Percentiles rank a stretch among this genome's conserved stretches.
Conservation (phyloP, 305 asterid genomes). For the Fraxinus ornus region DNA sequence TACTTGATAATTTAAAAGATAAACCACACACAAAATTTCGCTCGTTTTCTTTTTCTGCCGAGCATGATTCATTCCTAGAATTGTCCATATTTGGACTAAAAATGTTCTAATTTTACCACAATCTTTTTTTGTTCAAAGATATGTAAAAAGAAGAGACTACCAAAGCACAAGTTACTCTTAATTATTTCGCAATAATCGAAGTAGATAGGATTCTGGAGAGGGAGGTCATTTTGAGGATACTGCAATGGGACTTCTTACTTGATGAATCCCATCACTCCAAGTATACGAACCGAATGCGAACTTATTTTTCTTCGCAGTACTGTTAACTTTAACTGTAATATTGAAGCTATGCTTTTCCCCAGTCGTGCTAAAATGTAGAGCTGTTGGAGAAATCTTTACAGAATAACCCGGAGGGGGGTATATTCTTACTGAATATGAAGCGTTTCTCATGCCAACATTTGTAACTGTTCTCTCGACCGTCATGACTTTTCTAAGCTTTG, state of each 20-base stretch:
- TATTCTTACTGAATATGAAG: conserved; percentile 11
- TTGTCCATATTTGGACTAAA: neutral
- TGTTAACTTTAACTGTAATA: conserved; percentile 14
- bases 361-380: neutral
- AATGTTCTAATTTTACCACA: neutral
- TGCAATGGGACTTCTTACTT: conserved; percentile 23
- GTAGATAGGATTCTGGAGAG: neutral
- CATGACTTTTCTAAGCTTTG: neutral
- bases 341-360: conserved; percentile 27
- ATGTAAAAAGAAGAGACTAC: neutral
- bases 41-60: no score
- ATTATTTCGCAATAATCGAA: neutral
- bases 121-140: neutral
- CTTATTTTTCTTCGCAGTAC: neutral
- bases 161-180: neutral
- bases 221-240: neutral
- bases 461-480: conserved; percentile 33
- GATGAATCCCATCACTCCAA: conserved; percentile 32
- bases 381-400: conserved; percentile 16
- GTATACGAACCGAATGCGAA: conserved; percentile 21
- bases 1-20: neutral
- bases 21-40: no score
- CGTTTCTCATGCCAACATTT: conserved; percentile 25
- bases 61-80: neutral
- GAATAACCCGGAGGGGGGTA: conserved; percentile 22